Conservation (phyloP, 1,284 basidiomycete species). For the Apiotrichum mycotoxinovorans region DNA sequence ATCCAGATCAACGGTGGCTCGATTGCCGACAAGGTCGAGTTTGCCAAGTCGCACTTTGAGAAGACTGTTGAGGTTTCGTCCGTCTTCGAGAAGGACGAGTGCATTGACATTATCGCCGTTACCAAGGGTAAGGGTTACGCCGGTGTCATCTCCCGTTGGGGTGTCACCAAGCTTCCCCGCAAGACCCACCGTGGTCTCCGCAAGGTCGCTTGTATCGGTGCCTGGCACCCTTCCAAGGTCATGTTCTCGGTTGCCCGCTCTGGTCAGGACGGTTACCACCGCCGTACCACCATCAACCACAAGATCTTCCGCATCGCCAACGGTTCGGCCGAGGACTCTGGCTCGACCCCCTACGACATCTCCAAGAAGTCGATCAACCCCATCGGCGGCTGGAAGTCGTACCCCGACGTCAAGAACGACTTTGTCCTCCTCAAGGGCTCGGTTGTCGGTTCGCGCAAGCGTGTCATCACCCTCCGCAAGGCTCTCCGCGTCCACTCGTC, state of each 20-base stretch:
- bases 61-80: slow-evolving; percentile 84
- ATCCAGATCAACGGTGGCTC: slow-evolving; percentile 99
- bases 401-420: slow-evolving; percentile 98
- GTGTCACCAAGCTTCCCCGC: slow-evolving; percentile 92
- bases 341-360: slow-evolving; percentile 88
- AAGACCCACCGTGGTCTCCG: slow-evolving; percentile 99
- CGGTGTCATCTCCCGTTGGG: slow-evolving; percentile 99
- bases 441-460: slow-evolving; percentile 94
- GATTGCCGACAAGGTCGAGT: slow-evolving; percentile 96
- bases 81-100: slow-evolving; percentile 96
- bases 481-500: slow-evolving; percentile 42
- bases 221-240: slow-evolving; percentile 98
- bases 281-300: slow-evolving; percentile 87
- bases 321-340: slow-evolving; percentile 75
- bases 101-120: slow-evolving; percentile 94
- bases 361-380: slow-evolving; percentile 96
- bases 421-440: slow-evolving; percentile 94
- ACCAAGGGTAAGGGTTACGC: slow-evolving; percentile 99
- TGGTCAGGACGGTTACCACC: slow-evolving; percentile 99
- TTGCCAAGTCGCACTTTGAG: slow-evolving; percentile 92
- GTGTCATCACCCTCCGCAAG: slow-evolving; percentile 58
- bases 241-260: slow-evolving; percentile 99
- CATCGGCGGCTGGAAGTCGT: slow-evolving; percentile 96
- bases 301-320: slow-evolving; percentile 88
- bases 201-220: slow-evolving; percentile 99